Base-by-base conservation (phyloP, 2,329 filamentous ascomycete species). In the Penicillium sp. region DNA sequence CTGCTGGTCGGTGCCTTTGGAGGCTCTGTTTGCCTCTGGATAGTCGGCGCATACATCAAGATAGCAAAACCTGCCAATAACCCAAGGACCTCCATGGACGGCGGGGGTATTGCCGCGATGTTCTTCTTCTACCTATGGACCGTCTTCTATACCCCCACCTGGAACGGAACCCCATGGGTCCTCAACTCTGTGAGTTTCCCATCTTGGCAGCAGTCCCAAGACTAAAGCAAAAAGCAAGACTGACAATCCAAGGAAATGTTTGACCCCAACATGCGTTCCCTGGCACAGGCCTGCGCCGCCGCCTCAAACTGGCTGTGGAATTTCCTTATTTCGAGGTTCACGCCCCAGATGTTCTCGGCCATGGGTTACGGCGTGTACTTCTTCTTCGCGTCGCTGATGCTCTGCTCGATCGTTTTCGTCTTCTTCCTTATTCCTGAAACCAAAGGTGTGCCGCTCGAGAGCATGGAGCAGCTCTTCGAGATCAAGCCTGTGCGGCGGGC, bases 161-260 rank as follows among this genome's bases (percentile, higher is more conserved):
- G 83, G 84, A 87, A 87, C 60, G 84, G 84, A 1, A 86, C 83
- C 0, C 85, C 85, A 0, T 89, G 86, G 86, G 84, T 89, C 20
- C 70, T 87, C 61, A 87, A 87, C 71, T 77, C 77, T 20, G 63
- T 66, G 59, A 51, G 60, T 51, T 8, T 14, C 20, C n/a, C 24
- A 27, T n/a, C 18, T 18, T 8, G 3, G 29, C n/a, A 20, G 1
- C 18, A 18, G 27, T 16, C 31, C 18, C 3, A 3, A 20, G 18
- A 20, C 3, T 20, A 20, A 20, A 13, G 22, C 18, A 4, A 16
- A 10, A 37, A 3, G n/a, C 9, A 14, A n/a, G 2, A 10, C 51
- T 57, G 41, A 62, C 49, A 46, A 14, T 5, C 1, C 13, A 14
- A 66, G 63, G 65, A 89, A 68, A 89, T 89, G 75, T 89, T 88